Conservation (phyloP, 176 grass and related monocot species). For the Elymus sibiricus region DNA sequence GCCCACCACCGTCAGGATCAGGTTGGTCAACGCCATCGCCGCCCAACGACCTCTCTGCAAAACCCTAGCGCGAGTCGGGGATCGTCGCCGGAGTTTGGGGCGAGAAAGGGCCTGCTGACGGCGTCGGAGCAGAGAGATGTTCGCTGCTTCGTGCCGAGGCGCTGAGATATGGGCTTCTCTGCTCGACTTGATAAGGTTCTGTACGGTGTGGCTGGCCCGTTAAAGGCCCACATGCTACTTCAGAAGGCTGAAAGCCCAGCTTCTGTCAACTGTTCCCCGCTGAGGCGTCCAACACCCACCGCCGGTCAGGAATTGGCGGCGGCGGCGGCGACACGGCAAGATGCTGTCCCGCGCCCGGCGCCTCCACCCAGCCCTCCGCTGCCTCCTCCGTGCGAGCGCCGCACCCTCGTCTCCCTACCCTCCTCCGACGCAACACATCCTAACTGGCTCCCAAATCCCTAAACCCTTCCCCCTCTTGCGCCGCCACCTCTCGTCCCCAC, state of each 20-base stretch:
- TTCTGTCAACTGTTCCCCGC: background rate
- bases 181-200: no score
- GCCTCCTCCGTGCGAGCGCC: background rate
- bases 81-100: background rate
- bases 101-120: background rate
- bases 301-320: slow-evolving; percentile 24
- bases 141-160: background rate
- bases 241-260: background rate
- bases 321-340: slow-evolving; percentile 16
- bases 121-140: background rate
- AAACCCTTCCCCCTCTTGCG: slow-evolving; percentile 9
- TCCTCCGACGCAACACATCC: background rate
- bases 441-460: background rate
- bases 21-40: slow-evolving; percentile 81
- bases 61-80: background rate
- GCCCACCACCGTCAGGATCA: slow-evolving; percentile 88
- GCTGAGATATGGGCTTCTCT: background rate
- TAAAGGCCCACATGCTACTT: background rate
- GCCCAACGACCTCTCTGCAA: background rate
- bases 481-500: slow-evolving; percentile 27
- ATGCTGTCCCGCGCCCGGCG: slow-evolving; percentile 33
- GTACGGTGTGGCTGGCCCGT: background rate
- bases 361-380: slow-evolving; percentile 16
- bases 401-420: background rate
- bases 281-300: slow-evolving; percentile 11